Conservation (phyloP, 176 grass and related monocot genomes). For the Oryza officinalis region DNA sequence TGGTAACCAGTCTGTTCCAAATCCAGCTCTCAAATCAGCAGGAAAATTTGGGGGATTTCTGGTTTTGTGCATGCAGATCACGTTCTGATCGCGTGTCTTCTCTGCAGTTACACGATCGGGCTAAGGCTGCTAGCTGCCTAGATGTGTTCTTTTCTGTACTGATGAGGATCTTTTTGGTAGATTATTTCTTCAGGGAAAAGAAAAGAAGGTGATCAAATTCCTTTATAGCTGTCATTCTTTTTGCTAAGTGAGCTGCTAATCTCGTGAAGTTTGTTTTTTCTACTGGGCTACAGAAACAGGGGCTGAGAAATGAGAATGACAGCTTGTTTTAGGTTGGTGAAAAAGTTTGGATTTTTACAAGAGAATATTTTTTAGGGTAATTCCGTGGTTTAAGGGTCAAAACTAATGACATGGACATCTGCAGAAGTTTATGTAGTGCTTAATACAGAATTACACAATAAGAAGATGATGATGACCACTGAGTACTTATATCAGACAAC, state of each 20-base stretch:
- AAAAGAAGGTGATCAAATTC: not conserved
- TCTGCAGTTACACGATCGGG: not conserved
- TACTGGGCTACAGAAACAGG: not conserved
- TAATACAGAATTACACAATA: not conserved
- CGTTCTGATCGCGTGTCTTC: not conserved
- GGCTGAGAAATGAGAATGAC: not conserved
- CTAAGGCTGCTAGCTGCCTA: not conserved
- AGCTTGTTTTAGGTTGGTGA: not conserved
- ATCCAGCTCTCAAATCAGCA: conserved; percentile 8
- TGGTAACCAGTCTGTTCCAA: not conserved
- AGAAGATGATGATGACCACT: not conserved
- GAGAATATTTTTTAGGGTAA: not conserved
- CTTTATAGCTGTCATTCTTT: not conserved
- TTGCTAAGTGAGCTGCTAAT: not conserved
- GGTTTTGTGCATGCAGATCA: conserved; percentile 20
- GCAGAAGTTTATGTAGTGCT: not conserved
- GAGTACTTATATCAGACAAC: not conserved
- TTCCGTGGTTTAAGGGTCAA: not conserved
- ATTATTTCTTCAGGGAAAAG: not conserved
- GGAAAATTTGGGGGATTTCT: not conserved
- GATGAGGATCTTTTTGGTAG: not conserved
- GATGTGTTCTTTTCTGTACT: not conserved
- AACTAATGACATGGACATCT: not conserved
- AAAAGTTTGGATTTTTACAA: not conserved
- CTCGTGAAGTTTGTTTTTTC: not conserved